Evolutionary conservation across 225 moss, liverwort and hornwort species (phyloP).

Genomic region (Asterella californica): DNA sequence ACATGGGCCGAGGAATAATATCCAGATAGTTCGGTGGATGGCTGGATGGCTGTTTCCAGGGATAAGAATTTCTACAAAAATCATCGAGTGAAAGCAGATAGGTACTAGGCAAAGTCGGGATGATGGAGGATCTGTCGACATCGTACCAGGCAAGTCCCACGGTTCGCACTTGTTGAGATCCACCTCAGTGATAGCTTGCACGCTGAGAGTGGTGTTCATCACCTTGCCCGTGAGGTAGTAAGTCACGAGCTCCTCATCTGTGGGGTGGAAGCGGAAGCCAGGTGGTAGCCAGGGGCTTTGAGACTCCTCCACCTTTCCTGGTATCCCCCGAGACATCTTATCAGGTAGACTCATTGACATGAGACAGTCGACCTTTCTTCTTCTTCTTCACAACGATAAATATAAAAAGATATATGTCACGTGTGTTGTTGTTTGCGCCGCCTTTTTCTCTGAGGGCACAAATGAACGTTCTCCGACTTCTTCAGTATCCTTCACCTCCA

Average conservation of each 20-base stretch:
- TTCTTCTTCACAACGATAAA: background rate
- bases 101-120: no score
- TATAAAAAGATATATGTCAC: background rate
- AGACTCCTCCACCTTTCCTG: conserved; percentile 29
- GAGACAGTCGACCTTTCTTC: background rate
- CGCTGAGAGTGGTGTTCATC: conserved; percentile 23
- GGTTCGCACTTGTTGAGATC: conserved; percentile 54
- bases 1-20: background rate
- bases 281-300: conserved; percentile 44
- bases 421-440: no score
- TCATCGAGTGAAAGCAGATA: background rate
- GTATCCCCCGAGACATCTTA: conserved; percentile 16
- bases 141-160: conserved; percentile 51
- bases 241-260: conserved; percentile 42
- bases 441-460: background rate
- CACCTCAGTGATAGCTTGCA: conserved; percentile 37
- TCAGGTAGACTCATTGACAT: conserved; percentile 6
- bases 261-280: conserved; percentile 47
- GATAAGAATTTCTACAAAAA: background rate
- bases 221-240: conserved; percentile 39
- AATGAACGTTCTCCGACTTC: background rate
- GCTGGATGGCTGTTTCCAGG: background rate
- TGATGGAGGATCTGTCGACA: background rate
- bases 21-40: background rate
- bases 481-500: conserved; percentile 2